Base-by-base conservation (phyloP, 2,329 filamentous ascomycete species). In the Pseudopyricularia cyperi region DNA sequence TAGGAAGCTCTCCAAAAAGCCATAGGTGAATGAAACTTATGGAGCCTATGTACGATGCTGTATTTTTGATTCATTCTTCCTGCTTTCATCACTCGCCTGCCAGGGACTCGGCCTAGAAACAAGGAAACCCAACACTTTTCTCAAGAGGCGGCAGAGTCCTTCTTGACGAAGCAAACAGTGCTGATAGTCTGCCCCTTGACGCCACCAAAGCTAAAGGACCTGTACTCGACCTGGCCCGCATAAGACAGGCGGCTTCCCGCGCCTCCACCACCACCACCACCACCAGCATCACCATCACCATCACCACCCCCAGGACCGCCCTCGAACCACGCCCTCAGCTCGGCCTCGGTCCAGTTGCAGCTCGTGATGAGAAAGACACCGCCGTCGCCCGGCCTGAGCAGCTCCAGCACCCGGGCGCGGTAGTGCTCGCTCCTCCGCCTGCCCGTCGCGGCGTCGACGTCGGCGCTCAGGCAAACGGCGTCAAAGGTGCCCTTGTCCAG, bases 401-500 rank as follows among this genome's bases (percentile, higher is more conserved):
- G 73, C 28, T 67, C 69, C 55, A 83, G 71, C 32, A 91, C 82
- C 51, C 80, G 79, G 47, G 76, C 74, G 48, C 79, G 77, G 69
- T 98, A 98, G 3, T 76, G 75, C 65, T 94, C 87, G 63, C 82
- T 86, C 12, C 86, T 73, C 52, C 85, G 76, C 35, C 78, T 70
- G 48, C 48, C 48, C 24, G 33, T 42, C 14, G 57, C 62, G 51
- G 68, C 68, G 57, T 74, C 71, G 30, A 63, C 65, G 57, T 82
- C 80, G 53, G 74, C 73, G 51, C 75, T 79, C n/a, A 97, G 71
- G 49, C 83, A 89, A 33, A 98, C 85, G 11, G 93, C 93, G 71
- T 98, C 93, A 65, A 97, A 98, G 1, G 93, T 98, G 46, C 93
- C 93, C 70, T 98, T 98, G 68, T 98, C 93, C n/a, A 96, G 77